phyloP scores from a whole-genome alignment of 192 early-diverging fungal species.

The Spizellomyces sp. region DNA sequence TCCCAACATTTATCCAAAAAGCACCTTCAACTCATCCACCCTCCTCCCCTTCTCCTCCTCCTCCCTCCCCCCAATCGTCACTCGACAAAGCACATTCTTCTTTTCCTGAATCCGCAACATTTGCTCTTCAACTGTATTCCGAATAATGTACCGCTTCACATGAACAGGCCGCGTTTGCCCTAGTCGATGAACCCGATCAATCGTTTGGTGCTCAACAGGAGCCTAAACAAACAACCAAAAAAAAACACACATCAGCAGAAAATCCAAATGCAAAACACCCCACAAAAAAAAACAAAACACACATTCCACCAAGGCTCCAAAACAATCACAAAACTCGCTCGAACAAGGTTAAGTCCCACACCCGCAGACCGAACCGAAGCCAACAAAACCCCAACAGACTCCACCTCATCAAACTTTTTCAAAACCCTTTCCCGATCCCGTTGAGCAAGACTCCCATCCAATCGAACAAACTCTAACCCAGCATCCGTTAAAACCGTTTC shows the following conservation, averaged over 20 bases:
- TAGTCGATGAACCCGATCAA: constrained; percentile 51
- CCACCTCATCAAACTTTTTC: constrained; percentile 59
- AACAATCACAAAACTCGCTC: constrained; percentile 34
- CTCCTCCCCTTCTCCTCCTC: constrained; percentile 1
- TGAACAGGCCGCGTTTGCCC: constrained; percentile 48
- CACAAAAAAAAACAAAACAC: neutral
- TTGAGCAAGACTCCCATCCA: constrained; percentile 80
- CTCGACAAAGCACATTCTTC: constrained; percentile 61
- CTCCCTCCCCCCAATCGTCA: constrained; percentile 14
- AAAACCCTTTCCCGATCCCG: constrained; percentile 56
- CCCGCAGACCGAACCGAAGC: constrained; percentile 43
- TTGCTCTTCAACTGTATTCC: constrained; percentile 79
- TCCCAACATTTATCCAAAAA: constrained; percentile 23
- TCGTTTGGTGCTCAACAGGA: constrained; percentile 30
- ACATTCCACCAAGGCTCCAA: constrained; percentile 63
- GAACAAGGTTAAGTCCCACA: constrained; percentile 51
- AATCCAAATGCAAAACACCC: neutral
- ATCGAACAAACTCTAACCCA: constrained; percentile 63
- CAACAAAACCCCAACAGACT: constrained; percentile 24
- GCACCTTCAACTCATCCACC: constrained; percentile 31
- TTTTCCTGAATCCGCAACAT: constrained; percentile 78
- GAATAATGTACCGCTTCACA: constrained; percentile 44
- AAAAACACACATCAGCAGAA: neutral
- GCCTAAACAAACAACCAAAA: neutral
- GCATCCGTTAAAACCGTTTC: constrained; percentile 55